Evolutionary conservation across 768 basidiomycete species (phyloP).

Genomic region (Boletus fagicola): DNA sequence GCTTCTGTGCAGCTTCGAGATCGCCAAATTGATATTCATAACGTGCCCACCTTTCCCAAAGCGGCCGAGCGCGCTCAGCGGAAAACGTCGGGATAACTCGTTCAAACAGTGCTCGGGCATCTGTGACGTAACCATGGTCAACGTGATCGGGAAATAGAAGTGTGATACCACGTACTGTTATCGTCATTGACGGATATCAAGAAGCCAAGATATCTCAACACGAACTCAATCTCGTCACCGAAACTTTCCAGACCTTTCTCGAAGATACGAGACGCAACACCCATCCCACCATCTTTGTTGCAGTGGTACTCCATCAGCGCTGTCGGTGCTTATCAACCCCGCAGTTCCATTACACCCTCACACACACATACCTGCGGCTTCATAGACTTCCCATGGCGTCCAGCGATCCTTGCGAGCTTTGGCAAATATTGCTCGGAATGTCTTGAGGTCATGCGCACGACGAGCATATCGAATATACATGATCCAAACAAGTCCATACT

Average conservation of each 20-base stretch:
- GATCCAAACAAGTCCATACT: slow-evolving; percentile 77
- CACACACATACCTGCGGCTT: slow-evolving; percentile 69
- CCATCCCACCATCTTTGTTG: slow-evolving; percentile 67
- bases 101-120: slow-evolving; percentile 95
- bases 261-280: slow-evolving; percentile 87
- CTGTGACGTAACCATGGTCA: slow-evolving; percentile 41
- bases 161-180: slow-evolving; percentile 62
- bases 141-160: background rate
- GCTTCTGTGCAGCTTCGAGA: slow-evolving; percentile 79
- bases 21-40: slow-evolving; percentile 98
- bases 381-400: slow-evolving; percentile 90
- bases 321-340: slow-evolving; percentile 31
- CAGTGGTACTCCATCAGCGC: slow-evolving; percentile 95
- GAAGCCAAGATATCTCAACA: slow-evolving; percentile 88
- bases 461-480: slow-evolving; percentile 93
- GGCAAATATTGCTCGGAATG: slow-evolving; percentile 73
- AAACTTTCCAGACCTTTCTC: slow-evolving; percentile 88
- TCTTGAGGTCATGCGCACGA: slow-evolving; percentile 82
- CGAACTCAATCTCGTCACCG: slow-evolving; percentile 79
- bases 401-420: slow-evolving; percentile 76
- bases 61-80: slow-evolving; percentile 72
- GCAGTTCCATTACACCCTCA: background rate
- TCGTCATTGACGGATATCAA: slow-evolving; percentile 93
- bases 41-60: slow-evolving; percentile 96
- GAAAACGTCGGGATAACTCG: slow-evolving; percentile 77